Percentiles rank a stretch among this genome's conserved stretches.
These are phyloP conservation scores for Neoboletus magnificus DNA, from an alignment of 768 basidiomycete species.

Conservation along the genomic window DNA sequence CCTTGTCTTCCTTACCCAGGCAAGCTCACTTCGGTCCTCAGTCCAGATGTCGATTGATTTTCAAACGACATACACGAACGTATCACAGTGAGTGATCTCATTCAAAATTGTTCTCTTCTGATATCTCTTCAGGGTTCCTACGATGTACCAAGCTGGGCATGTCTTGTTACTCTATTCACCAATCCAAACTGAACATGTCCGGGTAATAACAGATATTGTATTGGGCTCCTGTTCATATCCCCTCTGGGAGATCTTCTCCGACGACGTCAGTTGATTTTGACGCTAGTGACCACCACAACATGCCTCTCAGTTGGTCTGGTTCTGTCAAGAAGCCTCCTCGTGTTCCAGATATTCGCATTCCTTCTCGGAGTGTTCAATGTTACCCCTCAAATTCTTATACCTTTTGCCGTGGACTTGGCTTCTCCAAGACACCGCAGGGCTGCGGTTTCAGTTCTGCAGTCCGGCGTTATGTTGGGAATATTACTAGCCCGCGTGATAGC, in stretches of 20 bases:
- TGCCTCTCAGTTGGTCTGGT: slow-evolving; percentile 39
- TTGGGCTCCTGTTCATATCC: slow-evolving; percentile 41
- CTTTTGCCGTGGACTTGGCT: slow-evolving; percentile 45
- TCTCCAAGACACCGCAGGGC: slow-evolving; percentile 19
- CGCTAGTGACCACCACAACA: slow-evolving; percentile 32
- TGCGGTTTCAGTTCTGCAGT: slow-evolving; percentile 31
- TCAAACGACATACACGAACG: slow-evolving; percentile 27
- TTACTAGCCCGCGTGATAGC: slow-evolving; percentile 30
- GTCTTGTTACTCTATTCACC: background rate
- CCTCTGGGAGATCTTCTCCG: slow-evolving; percentile 46
- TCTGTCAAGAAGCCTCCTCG: slow-evolving; percentile 29
- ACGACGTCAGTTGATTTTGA: slow-evolving; percentile 40
- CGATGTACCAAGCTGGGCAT: slow-evolving; percentile 64
- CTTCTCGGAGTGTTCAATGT: slow-evolving; percentile 39
- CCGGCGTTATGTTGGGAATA: slow-evolving; percentile 26
- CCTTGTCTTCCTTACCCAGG: background rate
- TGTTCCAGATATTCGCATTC: slow-evolving; percentile 36
- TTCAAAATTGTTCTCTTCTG: background rate
- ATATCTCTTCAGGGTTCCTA: slow-evolving; percentile 46
- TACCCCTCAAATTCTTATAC: slow-evolving; percentile 37
- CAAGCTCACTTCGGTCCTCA: background rate
- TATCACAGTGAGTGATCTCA: slow-evolving; percentile 25
- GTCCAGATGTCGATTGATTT: slow-evolving; percentile 38
- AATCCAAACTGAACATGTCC: background rate
- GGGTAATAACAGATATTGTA: background rate